These are phyloP conservation scores for Rhizophora apiculata DNA, from an alignment of 345 rosid species.

Conservation along the genomic window DNA sequence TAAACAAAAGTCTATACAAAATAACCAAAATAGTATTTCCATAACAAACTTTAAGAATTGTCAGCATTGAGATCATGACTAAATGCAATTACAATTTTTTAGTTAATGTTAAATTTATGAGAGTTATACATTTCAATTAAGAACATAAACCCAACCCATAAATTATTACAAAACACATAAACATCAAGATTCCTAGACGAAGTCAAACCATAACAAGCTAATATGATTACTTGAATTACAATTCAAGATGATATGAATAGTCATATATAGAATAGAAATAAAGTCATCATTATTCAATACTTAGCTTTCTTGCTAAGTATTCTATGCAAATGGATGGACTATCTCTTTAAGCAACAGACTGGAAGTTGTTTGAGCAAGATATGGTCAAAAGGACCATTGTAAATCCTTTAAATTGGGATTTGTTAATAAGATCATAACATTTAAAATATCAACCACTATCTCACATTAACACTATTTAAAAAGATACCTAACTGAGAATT, in stretches of 20 bases:
- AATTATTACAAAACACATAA: too few relatives aligned
- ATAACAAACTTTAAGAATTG: too few relatives aligned
- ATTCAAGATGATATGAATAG: not conserved
- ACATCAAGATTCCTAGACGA: not conserved
- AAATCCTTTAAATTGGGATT: conserved; percentile 54
- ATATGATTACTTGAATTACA: conserved; percentile 3
- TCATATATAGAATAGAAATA: not conserved
- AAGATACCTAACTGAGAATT: conserved; percentile 64
- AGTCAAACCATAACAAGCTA: not conserved
- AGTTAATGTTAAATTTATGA: too few relatives aligned
- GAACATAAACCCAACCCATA: too few relatives aligned
- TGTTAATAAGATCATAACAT: conserved; percentile 66
- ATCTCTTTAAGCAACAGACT: too few relatives aligned
- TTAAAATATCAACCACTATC: conserved; percentile 77
- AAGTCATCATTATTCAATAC: conserved; percentile 13
- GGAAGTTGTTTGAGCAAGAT: too few relatives aligned
- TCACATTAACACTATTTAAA: conserved; percentile 70
- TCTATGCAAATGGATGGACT: too few relatives aligned
- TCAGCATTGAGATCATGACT: too few relatives aligned
- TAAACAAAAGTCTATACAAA: too few relatives aligned
- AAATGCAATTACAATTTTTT: too few relatives aligned
- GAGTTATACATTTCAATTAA: too few relatives aligned
- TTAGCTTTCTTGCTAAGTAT: not conserved
- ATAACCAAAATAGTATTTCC: too few relatives aligned
- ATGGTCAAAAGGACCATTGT: conserved; percentile 26